phyloP scores from a whole-genome alignment of 257 asterid genomes.

The Paulownia fortunei region DNA sequence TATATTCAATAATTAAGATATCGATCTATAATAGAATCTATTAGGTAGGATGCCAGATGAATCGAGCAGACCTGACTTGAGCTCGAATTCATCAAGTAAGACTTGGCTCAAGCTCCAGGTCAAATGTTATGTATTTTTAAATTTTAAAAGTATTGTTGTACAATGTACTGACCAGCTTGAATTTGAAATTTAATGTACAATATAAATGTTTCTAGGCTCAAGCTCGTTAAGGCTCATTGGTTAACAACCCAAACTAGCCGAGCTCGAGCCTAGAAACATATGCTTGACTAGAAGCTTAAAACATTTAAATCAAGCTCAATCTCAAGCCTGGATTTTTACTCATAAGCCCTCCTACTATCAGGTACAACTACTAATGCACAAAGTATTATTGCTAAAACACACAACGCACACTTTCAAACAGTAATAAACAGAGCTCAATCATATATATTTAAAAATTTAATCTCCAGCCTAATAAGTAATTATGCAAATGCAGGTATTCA shows the following conservation, averaged over 20 bases:
- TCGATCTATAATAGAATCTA: neutral
- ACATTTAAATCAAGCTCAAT: neutral
- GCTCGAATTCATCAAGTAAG: neutral
- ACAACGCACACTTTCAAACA: conserved; percentile 3
- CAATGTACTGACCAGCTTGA: neutral
- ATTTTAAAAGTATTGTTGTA: neutral
- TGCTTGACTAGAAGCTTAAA: neutral
- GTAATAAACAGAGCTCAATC: conserved; percentile 10
- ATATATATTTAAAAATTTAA: neutral
- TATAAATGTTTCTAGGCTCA: too few species aligned
- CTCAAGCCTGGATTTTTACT: neutral
- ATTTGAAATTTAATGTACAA: too few species aligned
- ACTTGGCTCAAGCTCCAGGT: neutral
- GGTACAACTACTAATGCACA: conserved; percentile 17
- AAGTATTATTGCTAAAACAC: neutral
- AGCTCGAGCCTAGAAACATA: conserved; percentile 5
- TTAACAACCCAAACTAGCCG: conserved; percentile 20
- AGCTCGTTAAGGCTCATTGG: neutral
- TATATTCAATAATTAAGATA: neutral
- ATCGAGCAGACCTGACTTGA: neutral
- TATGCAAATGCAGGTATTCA: conserved; percentile 3
- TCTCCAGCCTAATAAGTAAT: neutral
- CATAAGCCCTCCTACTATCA: neutral
- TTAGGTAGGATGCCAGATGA: neutral
- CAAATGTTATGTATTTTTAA: neutral